Conservation (phyloP, 768 basidiomycete species). For the Lentinula sp. region DNA sequence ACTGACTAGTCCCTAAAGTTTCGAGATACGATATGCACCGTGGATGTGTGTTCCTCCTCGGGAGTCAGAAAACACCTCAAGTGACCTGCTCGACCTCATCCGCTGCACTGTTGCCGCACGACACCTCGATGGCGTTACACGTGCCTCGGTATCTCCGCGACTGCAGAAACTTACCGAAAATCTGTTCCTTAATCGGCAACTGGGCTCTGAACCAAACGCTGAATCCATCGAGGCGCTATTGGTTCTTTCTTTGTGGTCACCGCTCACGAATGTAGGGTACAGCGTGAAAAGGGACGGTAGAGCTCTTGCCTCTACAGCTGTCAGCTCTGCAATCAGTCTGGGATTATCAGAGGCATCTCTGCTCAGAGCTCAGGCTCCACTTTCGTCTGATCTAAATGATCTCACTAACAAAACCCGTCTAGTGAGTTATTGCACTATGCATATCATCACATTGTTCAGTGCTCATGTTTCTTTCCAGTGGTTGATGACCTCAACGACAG, state of each 20-base stretch:
- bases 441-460: not conserved
- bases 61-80: constrained; percentile 15
- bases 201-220: constrained; percentile 25
- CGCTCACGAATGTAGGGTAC: constrained; percentile 24
- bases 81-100: constrained; percentile 28
- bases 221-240: constrained; percentile 32
- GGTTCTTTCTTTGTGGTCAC: constrained; percentile 33
- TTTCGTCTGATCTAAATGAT: constrained; percentile 23
- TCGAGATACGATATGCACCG: constrained; percentile 32
- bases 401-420: constrained; percentile 30
- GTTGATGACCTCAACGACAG: constrained; percentile 30
- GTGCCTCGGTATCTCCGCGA: constrained; percentile 24
- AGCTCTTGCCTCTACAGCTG: constrained; percentile 32
- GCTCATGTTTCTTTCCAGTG: constrained; percentile 22
- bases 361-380: constrained; percentile 18
- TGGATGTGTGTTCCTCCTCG: constrained; percentile 33
- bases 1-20: constrained; percentile 18
- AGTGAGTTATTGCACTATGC: constrained; percentile 16
- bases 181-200: constrained; percentile 31
- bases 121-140: constrained; percentile 27
- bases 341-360: constrained; percentile 30
- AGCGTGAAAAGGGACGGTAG: constrained; percentile 27
- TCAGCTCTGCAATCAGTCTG: constrained; percentile 42
- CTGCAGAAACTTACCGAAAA: constrained; percentile 29
- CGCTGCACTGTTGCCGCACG: constrained; percentile 36